Percentiles rank a stretch among this genome's conserved stretches.
phyloP scores from a whole-genome alignment of 352 stramenopile species.

The Globisporangium rhizosaccharum region DNA sequence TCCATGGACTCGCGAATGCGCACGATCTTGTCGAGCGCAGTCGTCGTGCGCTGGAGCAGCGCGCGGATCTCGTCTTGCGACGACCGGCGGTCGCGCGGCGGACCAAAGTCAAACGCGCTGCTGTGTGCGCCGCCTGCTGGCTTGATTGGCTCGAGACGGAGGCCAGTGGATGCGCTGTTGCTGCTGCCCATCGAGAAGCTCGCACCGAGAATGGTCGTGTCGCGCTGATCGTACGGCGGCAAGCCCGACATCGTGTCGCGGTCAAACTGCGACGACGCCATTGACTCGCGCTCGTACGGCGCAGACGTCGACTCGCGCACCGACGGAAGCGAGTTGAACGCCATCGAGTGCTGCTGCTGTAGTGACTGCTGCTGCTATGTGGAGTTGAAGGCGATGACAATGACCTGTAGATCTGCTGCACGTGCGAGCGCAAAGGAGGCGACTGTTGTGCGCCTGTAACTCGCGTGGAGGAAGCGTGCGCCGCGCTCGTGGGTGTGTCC shows the following conservation, averaged over 20 bases:
- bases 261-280: not conserved
- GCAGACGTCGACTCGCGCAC: conserved; percentile 11
- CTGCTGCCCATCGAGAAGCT: conserved; percentile 8
- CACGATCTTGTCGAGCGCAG: conserved; percentile 77
- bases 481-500: too few relatives aligned
- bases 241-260: not conserved
- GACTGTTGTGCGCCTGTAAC: too few relatives aligned
- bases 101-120: conserved; percentile 5
- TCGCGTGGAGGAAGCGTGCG: too few relatives aligned
- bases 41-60: conserved; percentile 58
- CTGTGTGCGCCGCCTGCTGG: not conserved
- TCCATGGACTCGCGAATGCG: conserved; percentile 83
- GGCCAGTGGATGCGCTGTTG: not conserved
- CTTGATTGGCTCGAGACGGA: conserved; percentile 17
- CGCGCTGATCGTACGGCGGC: conserved; percentile 10
- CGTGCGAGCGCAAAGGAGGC: too few relatives aligned
- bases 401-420: too few relatives aligned
- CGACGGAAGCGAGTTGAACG: conserved; percentile 9
- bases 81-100: conserved; percentile 26
- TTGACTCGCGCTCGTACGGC: conserved; percentile 4
- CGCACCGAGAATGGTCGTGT: conserved; percentile 14
- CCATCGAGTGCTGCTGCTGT: not conserved
- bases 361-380: not conserved
- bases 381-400: too few relatives aligned
- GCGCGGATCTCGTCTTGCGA: conserved; percentile 75